Conservation (phyloP, 306 rosid genomes). For the Boehmeria nivea region DNA sequence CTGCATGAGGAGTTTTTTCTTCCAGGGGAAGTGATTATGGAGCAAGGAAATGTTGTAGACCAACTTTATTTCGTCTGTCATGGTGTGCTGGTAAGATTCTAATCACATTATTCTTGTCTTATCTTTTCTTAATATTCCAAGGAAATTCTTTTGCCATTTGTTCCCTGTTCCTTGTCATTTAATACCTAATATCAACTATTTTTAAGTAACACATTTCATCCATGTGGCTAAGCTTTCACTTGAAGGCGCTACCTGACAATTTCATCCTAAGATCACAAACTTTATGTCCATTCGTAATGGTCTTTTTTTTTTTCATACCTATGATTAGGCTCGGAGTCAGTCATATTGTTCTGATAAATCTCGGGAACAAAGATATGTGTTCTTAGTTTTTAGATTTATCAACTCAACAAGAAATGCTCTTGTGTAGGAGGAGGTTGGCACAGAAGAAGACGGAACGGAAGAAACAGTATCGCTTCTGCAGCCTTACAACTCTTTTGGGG, state of each 20-base stretch:
- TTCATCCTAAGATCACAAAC: too few species aligned
- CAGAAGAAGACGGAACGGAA: conserved; percentile 65
- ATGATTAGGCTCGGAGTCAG: too few species aligned
- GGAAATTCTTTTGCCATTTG: too few species aligned
- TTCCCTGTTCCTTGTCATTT: too few species aligned
- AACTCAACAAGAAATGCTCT: too few species aligned
- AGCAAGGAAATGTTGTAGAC: conserved; percentile 84
- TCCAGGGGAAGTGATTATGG: conserved; percentile 89
- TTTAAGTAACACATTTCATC: not conserved
- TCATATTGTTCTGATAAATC: too few species aligned
- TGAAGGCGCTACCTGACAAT: too few species aligned
- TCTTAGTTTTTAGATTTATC: not conserved
- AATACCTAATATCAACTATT: conserved; percentile 5
- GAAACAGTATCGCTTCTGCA: conserved; percentile 52
- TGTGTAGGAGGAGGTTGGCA: conserved; percentile 74
- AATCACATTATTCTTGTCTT: not conserved
- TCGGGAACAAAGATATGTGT: not conserved
- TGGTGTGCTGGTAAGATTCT: conserved; percentile 70
- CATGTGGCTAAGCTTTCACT: not conserved
- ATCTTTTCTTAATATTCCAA: too few species aligned
- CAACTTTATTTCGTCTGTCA: conserved; percentile 92
- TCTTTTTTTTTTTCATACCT: too few species aligned
- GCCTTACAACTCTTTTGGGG: conserved; percentile 71
- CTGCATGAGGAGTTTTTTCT: conserved; percentile 95
- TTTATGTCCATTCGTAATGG: too few species aligned